Evolutionary conservation across 2,329 filamentous ascomycete genomes (phyloP).

Genomic region (Curvularia verruculosa): DNA sequence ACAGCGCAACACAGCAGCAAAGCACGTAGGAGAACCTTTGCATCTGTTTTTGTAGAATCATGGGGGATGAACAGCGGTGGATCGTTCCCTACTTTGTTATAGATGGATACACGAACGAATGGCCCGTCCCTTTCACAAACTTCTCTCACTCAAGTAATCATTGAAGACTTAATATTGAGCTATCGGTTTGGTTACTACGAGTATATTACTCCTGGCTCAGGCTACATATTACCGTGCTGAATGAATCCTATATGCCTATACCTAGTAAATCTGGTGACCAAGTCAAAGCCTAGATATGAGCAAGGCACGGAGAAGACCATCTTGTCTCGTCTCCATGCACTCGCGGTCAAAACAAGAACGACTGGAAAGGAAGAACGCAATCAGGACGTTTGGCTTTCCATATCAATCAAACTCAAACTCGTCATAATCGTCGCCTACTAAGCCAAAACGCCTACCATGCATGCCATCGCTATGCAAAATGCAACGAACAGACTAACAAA

Average conservation of each 20-base stretch:
- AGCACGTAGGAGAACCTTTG: background rate
- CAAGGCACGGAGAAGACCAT: background rate
- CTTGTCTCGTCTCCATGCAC: background rate
- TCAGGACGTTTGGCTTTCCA: background rate
- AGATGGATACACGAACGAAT: background rate
- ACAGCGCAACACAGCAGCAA: background rate
- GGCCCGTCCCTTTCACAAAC: background rate
- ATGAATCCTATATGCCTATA: background rate
- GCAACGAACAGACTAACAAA: background rate
- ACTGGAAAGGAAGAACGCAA: background rate
- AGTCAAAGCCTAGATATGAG: background rate
- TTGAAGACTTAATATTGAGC: background rate
- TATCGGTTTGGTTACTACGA: background rate
- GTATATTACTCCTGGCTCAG: background rate
- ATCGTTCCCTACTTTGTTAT: background rate
- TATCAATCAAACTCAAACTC: background rate
- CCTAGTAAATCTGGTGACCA: background rate
- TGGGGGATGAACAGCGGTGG: slow-evolving; percentile 5
- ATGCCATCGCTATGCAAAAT: background rate
- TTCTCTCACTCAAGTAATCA: background rate
- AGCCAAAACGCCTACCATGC: background rate
- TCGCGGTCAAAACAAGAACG: background rate
- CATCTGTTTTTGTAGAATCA: background rate
- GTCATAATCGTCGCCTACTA: background rate
- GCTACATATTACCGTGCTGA: background rate